Evolutionary conservation across 106 monocot genomes (phyloP).

Genomic region (Platanthera guangdongensis): DNA sequence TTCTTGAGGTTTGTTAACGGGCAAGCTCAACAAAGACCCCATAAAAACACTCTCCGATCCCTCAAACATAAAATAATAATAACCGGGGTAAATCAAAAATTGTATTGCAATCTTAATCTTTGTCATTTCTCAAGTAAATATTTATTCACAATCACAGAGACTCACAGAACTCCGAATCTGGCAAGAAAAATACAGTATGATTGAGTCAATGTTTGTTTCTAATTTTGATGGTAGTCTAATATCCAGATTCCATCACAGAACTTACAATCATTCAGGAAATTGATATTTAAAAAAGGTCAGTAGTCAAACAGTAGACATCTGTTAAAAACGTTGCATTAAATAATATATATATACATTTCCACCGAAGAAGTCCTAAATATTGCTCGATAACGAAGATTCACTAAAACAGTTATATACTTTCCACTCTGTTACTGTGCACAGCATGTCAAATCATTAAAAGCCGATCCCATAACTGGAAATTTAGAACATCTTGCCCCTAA

Average conservation of each 20-base stretch:
- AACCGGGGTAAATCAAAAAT: not conserved
- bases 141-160: no score
- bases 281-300: no score
- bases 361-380: no score
- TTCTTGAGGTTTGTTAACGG: no score
- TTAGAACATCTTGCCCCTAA: not conserved
- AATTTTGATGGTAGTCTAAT: no score
- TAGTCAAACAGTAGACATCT: no score
- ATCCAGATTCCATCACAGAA: no score
- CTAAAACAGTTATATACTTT: not conserved
- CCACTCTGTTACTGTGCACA: not conserved
- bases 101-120: not conserved
- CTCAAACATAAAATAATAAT: not conserved
- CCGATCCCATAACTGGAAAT: not conserved
- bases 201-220: no score
- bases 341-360: no score
- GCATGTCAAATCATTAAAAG: not conserved
- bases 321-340: no score
- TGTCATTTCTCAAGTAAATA: no score
- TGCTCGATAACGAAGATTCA: not conserved
- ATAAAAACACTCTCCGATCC: constrained; percentile 10
- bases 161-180: not conserved
- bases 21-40: constrained; percentile 54
- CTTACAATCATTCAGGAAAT: no score
- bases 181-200: not conserved